Percentiles rank a stretch among this genome's conserved stretches.
Evolutionary conservation across 2,329 filamentous ascomycete species (phyloP).

Genomic region (Hortaea werneckii): DNA sequence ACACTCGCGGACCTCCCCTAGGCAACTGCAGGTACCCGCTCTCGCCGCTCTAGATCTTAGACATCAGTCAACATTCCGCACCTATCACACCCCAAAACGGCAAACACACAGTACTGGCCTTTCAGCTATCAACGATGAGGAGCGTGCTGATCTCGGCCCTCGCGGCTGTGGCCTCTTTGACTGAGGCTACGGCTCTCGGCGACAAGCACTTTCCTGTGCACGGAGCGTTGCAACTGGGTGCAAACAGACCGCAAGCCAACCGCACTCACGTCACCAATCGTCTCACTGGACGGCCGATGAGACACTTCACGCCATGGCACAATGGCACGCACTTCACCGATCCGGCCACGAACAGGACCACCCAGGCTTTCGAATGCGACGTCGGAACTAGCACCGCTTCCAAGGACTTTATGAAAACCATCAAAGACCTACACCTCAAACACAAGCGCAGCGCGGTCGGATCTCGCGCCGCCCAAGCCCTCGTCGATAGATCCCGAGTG

Average conservation of each 20-base stretch:
- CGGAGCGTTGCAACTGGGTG: neutral
- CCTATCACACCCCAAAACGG: neutral
- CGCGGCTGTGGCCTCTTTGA: conserved; percentile 9
- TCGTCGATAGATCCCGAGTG: conserved; percentile 3
- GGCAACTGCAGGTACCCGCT: neutral
- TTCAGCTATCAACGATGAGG: conserved; percentile 10
- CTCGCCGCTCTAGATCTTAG: neutral
- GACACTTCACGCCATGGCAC: conserved; percentile 25
- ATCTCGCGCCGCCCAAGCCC: conserved; percentile 15
- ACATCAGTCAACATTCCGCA: neutral
- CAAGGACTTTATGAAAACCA: conserved; percentile 29
- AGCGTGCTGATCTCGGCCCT: conserved; percentile 11
- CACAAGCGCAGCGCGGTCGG: conserved; percentile 9
- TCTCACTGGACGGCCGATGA: conserved; percentile 16
- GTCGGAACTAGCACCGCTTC: conserved; percentile 28
- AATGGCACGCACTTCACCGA: conserved; percentile 18
- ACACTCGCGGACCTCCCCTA: neutral
- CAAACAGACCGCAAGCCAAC: conserved; percentile 7
- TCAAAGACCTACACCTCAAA: conserved; percentile 25
- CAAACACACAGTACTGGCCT: neutral
- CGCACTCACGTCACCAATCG: conserved; percentile 17
- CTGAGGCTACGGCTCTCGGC: conserved; percentile 4
- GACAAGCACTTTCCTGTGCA: neutral
- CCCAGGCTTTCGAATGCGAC: conserved; percentile 35
- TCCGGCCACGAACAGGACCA: conserved; percentile 15